Percentiles rank a stretch among this genome's conserved stretches.
Evolutionary conservation across 2,329 filamentous ascomycete genomes (phyloP).

Genomic region (Fusarium dlaminii): DNA sequence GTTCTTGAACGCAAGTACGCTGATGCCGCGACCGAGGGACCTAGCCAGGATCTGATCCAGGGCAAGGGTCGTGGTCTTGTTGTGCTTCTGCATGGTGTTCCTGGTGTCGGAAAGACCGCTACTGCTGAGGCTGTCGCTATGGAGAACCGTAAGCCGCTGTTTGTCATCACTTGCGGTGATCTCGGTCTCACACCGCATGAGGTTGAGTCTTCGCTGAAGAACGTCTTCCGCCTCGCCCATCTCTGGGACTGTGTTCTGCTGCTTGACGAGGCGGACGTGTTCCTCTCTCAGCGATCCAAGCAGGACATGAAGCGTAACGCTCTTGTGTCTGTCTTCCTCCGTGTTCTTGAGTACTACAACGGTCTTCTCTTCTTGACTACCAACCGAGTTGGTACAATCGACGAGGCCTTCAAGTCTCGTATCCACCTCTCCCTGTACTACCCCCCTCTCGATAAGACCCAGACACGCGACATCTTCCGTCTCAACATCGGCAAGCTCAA

Average conservation of each 20-base stretch:
- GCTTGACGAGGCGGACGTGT: conserved; percentile 51
- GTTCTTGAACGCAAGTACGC: conserved; percentile 47
- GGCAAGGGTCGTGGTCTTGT: conserved; percentile 58
- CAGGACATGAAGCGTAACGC: conserved; percentile 48
- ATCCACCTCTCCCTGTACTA: conserved; percentile 58
- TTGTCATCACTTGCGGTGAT: conserved; percentile 61
- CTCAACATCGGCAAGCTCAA: conserved; percentile 52
- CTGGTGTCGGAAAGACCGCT: conserved; percentile 60
- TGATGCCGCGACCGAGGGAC: conserved; percentile 41
- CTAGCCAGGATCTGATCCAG: conserved; percentile 53
- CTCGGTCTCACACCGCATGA: conserved; percentile 53
- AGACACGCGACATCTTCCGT: conserved; percentile 54
- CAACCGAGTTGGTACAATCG: conserved; percentile 59
- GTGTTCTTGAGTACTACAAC: conserved; percentile 58
- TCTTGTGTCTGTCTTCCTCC: conserved; percentile 56
- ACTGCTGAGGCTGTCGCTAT: conserved; percentile 56
- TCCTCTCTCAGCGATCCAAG: conserved; percentile 45
- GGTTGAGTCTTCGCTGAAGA: conserved; percentile 53
- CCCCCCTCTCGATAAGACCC: conserved; percentile 49
- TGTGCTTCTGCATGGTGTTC: conserved; percentile 57
- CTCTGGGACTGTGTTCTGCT: conserved; percentile 52
- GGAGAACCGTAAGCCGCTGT: conserved; percentile 55
- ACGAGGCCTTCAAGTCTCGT: conserved; percentile 60
- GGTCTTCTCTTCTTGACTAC: conserved; percentile 61
- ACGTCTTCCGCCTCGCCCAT: conserved; percentile 55